Conservation (phyloP, 495 filamentous ascomycete genomes). For the Barbatosphaeria neglecta region DNA sequence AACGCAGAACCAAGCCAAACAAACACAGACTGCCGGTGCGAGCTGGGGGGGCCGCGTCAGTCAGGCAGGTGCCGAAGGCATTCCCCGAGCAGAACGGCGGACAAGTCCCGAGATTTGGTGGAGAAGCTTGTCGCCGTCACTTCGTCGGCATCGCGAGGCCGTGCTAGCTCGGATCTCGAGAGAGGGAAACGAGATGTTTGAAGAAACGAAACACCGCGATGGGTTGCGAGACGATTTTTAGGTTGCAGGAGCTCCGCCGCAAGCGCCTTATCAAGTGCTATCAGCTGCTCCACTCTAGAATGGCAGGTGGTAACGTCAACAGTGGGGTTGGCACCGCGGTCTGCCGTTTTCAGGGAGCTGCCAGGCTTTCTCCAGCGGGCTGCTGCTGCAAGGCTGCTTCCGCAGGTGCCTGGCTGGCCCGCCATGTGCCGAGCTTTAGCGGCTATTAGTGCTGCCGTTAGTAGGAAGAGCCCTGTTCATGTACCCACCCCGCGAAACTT, state of each 20-base stretch:
- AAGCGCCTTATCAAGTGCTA: no score
- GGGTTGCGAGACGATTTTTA: background rate
- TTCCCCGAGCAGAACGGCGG: background rate
- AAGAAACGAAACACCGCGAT: background rate
- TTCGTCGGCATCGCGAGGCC: background rate
- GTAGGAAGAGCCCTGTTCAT: background rate
- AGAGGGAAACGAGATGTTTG: background rate
- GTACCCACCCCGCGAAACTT: background rate
- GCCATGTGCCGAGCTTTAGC: no score
- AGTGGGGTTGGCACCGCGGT: background rate
- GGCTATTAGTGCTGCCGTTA: background rate
- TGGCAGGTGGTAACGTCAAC: background rate
- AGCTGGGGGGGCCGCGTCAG: background rate
- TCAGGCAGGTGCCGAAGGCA: background rate
- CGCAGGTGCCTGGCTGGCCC: no score
- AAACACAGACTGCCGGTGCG: no score
- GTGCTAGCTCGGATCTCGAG: background rate
- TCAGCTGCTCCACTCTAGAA: background rate
- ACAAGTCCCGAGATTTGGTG: background rate
- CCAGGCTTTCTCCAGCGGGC: no score
- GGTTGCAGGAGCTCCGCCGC: no score
- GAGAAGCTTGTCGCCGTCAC: background rate
- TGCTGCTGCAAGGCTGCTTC: background rate
- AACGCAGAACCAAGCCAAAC: no score
- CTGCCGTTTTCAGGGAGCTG: background rate